A percentile compares a stretch with the other conserved stretches of the same genome.
Evolutionary conservation across 2,329 filamentous ascomycete genomes (phyloP).

Genomic region (Colletotrichum incanum): DNA sequence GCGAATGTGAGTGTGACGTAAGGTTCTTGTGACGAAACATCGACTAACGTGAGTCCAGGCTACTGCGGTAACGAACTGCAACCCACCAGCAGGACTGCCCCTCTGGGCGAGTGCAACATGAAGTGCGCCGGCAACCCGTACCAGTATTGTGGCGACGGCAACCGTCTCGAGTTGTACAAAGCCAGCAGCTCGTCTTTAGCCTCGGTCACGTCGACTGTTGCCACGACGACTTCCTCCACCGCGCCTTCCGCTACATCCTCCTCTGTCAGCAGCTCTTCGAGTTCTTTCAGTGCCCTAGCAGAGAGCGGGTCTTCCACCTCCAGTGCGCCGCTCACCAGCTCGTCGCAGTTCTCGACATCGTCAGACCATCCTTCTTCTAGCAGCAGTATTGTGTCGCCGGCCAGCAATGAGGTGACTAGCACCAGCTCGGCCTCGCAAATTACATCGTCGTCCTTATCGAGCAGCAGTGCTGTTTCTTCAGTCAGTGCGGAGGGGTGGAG

Average conservation of each 20-base stretch:
- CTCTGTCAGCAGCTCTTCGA: conserved; percentile 3
- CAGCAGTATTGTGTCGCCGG: conserved; percentile 33
- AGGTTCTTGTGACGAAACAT: neutral
- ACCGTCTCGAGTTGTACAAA: conserved; percentile 56
- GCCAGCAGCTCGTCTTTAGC: conserved; percentile 41
- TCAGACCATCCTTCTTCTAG: neutral
- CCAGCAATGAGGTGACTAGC: neutral
- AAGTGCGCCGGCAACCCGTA: conserved; percentile 53
- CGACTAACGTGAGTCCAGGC: conserved; percentile 44
- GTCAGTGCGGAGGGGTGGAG: no score
- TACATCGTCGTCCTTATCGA: neutral
- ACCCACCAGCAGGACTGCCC: conserved; percentile 51
- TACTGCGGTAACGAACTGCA: conserved; percentile 58
- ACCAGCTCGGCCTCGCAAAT: no score
- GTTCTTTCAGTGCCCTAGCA: conserved; percentile 1
- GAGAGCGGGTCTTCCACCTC: conserved; percentile 2
- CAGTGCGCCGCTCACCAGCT: conserved; percentile 40
- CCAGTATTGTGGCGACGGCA: conserved; percentile 57
- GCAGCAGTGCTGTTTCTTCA: no score
- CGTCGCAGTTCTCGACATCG: neutral
- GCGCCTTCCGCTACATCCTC: neutral
- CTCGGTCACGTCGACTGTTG: conserved; percentile 14
- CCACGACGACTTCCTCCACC: conserved; percentile 21
- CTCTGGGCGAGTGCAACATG: conserved; percentile 56
- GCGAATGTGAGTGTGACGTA: conserved; percentile 51